These are phyloP conservation scores for Boletus sp. DNA, from an alignment of 1,284 basidiomycete genomes.

Conservation along the genomic window DNA sequence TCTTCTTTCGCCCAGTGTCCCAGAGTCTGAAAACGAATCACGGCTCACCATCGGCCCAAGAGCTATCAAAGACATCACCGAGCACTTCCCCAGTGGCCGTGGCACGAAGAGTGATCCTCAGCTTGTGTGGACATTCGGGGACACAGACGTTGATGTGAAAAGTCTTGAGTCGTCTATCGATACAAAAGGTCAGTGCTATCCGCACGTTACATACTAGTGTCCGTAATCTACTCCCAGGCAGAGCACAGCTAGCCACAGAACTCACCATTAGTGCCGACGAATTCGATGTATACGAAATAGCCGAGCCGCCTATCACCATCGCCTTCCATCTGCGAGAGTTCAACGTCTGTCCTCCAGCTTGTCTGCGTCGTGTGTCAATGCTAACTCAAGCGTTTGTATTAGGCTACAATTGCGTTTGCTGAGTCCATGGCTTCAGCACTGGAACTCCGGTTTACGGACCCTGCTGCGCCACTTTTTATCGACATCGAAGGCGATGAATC, in stretches of 20 bases:
- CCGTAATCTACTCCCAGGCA: conserved; percentile 41
- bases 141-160: conserved; percentile 62
- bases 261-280: conserved; percentile 70
- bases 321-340: conserved; percentile 81
- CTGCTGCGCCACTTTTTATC: conserved; percentile 69
- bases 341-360: conserved; percentile 46
- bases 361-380: neutral
- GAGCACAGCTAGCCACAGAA: conserved; percentile 66
- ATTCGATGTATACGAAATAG: conserved; percentile 72
- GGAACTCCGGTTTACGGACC: conserved; percentile 71
- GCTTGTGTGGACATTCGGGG: conserved; percentile 71
- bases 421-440: conserved; percentile 64
- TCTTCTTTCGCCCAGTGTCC: conserved; percentile 59
- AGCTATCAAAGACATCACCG: conserved; percentile 71
- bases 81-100: conserved; percentile 68
- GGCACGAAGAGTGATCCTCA: conserved; percentile 68
- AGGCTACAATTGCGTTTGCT: conserved; percentile 77
- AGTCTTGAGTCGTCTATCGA: conserved; percentile 67
- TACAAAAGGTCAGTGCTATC: conserved; percentile 49
- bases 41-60: conserved; percentile 66
- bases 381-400: conserved; percentile 3
- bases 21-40: conserved; percentile 57
- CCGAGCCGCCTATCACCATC: conserved; percentile 58
- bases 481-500: conserved; percentile 63
- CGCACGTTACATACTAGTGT: neutral